A percentile compares a stretch with the other conserved stretches of the same genome.
Evolutionary conservation across 2,329 filamentous ascomycete species (phyloP).

Genomic region (Zymoseptoria ardabiliae): DNA sequence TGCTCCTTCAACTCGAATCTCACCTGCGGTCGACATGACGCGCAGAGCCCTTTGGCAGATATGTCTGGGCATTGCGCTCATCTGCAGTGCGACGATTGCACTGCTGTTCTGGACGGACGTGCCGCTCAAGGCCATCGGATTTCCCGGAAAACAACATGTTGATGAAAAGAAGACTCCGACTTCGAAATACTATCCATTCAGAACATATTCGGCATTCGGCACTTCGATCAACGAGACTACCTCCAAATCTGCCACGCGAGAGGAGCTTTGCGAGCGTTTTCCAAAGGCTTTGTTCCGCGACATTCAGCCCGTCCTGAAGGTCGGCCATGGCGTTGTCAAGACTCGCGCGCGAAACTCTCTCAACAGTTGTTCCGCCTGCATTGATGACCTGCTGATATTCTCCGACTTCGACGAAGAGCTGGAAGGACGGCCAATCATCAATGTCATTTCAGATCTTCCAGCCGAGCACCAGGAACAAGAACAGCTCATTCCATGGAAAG

Average conservation of each 20-base stretch:
- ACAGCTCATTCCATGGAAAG: slow-evolving; percentile 12
- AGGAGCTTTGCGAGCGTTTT: slow-evolving; percentile 35
- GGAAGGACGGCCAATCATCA: slow-evolving; percentile 32
- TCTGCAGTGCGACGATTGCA: slow-evolving; percentile 1
- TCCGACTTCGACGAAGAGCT: slow-evolving; percentile 43
- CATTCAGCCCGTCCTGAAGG: slow-evolving; percentile 44
- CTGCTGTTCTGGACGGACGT: background rate
- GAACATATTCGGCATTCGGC: slow-evolving; percentile 13
- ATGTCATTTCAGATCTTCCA: slow-evolving; percentile 43
- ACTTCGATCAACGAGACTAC: slow-evolving; percentile 6
- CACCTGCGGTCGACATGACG: background rate
- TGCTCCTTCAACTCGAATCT: background rate
- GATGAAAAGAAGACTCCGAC: background rate
- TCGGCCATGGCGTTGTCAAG: slow-evolving; percentile 40
- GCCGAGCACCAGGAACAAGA: slow-evolving; percentile 12
- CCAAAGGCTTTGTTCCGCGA: slow-evolving; percentile 35
- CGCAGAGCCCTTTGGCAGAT: slow-evolving; percentile 4
- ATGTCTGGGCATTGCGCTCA: background rate
- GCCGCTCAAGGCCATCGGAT: background rate
- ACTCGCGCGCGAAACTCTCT: slow-evolving; percentile 41
- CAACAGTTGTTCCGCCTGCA: slow-evolving; percentile 47
- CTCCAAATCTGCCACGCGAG: slow-evolving; percentile 4
- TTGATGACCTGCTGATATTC: slow-evolving; percentile 40
- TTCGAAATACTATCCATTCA: slow-evolving; percentile 17
- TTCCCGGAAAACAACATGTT: background rate